phyloP scores from a whole-genome alignment of 768 basidiomycete genomes.

The Suillus americanus region DNA sequence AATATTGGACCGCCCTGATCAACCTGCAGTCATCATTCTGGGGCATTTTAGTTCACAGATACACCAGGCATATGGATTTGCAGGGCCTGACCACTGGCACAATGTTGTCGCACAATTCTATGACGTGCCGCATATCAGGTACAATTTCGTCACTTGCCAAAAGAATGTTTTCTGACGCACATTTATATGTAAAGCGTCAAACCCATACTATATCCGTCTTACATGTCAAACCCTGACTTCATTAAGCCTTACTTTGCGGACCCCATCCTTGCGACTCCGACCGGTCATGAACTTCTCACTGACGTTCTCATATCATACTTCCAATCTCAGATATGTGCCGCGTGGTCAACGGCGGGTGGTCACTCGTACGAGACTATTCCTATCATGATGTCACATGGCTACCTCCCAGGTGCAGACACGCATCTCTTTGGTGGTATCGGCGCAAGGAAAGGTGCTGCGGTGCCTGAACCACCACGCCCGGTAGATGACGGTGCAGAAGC shows the following conservation, averaged over 20 bases:
- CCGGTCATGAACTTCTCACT: slow-evolving; percentile 84
- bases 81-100: slow-evolving; percentile 90
- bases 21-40: slow-evolving; percentile 91
- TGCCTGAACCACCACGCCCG: slow-evolving; percentile 45
- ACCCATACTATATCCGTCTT: slow-evolving; percentile 77
- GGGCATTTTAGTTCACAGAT: slow-evolving; percentile 93
- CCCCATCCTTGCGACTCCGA: slow-evolving; percentile 73
- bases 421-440: slow-evolving; percentile 86
- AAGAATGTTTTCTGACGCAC: slow-evolving; percentile 1
- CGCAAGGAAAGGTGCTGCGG: slow-evolving; percentile 67
- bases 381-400: slow-evolving; percentile 38
- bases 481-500: slow-evolving; percentile 32
- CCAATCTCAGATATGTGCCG: slow-evolving; percentile 83
- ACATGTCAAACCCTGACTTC: slow-evolving; percentile 70
- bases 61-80: slow-evolving; percentile 76
- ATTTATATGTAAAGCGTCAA: slow-evolving; percentile 66
- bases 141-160: slow-evolving; percentile 12
- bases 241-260: slow-evolving; percentile 77
- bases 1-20: slow-evolving; percentile 84
- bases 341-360: slow-evolving; percentile 77
- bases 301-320: slow-evolving; percentile 92
- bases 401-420: slow-evolving; percentile 36
- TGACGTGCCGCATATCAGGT: slow-evolving; percentile 91
- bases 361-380: slow-evolving; percentile 60
- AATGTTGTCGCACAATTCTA: slow-evolving; percentile 93